Percentiles rank a stretch among this genome's conserved stretches.
Evolutionary conservation across 78 protist species (phyloP).

Genomic region (Monosiga brevicollis): DNA sequence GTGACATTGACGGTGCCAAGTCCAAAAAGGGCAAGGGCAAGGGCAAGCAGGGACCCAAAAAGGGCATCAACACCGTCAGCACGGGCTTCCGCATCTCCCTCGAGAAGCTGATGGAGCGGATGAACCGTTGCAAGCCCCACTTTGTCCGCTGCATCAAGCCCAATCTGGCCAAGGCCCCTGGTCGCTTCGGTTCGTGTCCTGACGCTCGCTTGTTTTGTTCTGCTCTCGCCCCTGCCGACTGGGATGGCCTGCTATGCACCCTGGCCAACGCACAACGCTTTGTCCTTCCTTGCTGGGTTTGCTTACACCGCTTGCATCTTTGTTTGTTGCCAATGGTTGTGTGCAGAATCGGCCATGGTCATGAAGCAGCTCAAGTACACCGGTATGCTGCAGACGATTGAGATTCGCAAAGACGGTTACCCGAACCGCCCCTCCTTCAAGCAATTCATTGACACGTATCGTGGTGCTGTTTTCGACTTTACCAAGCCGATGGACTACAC

Average conservation of each 20-base stretch:
- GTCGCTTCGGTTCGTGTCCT: background rate
- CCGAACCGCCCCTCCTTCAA: conserved; percentile 30
- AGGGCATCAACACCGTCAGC: conserved; percentile 3
- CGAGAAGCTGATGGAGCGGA: conserved; percentile 5
- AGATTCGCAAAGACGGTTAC: conserved; percentile 54
- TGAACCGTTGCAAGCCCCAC: conserved; percentile 39
- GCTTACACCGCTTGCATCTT: no score
- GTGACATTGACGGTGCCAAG: background rate
- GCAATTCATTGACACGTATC: no score
- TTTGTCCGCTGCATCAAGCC: conserved; percentile 74
- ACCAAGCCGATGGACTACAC: no score
- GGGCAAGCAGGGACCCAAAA: background rate
- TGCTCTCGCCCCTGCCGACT: no score
- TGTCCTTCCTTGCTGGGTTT: no score
- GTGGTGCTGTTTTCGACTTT: no score
- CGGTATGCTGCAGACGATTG: conserved; percentile 69
- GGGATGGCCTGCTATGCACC: no score
- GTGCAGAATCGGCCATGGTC: background rate
- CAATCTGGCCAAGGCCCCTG: conserved; percentile 46
- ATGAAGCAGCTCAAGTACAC: conserved; percentile 54
- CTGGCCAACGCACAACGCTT: no score
- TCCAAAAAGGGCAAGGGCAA: background rate
- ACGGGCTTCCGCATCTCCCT: conserved; percentile 16
- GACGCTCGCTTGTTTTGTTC: background rate
- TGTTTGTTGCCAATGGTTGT: no score